Evolutionary conservation across 768 basidiomycete genomes (phyloP), one percentile per base, ranked within the genome.

Genomic region (Tylopilus balloui): DNA sequence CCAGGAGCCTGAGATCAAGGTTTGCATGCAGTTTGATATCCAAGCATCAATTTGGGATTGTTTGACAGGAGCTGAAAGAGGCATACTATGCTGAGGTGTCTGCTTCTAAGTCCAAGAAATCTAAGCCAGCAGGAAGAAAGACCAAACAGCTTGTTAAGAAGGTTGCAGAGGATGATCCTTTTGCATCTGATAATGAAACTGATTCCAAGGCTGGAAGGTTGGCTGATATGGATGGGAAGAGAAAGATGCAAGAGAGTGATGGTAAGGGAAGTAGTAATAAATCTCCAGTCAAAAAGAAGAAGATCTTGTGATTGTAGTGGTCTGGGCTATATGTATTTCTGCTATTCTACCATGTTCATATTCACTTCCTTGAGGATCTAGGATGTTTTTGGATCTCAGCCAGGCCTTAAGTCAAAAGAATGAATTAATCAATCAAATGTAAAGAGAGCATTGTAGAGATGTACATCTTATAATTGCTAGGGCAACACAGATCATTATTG

Each of bases 1-100:
- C 48, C 71, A 73, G 17, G 83, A 84, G 15, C 60, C 75, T 37
- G 82, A 87, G 62, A 77, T 78, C 52, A 83, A 86, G 72, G 86
- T 80, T 53, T 37, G 57, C 48, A n/a, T 50, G 9, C 15, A n/a
- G 32, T 38, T 24, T 21, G 6, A 21, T 25, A 9, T 7, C 4
- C 23, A 12, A 41, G 25, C 19, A 35, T 42, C 21, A 2, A 25
- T 2, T 25, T 56, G 17, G 27, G 20, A 45, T 48, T 24, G 23
- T 15, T 42, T 3, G 21, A 1, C 38, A 88, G 86, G 77, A 73
- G 41, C 68, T 88, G 32, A 85, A 78, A 65, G 80, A 86, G 23
- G 78, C 73, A 11, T 86, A 70, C 60, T 85, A 75, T 54, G 62
- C 76, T n/a, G 75, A 78, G 9, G 53, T 80, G 7, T 59, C 65